Evolutionary conservation across 352 stramenopile genomes (phyloP).

Genomic region (Globisporangium spinosum): DNA sequence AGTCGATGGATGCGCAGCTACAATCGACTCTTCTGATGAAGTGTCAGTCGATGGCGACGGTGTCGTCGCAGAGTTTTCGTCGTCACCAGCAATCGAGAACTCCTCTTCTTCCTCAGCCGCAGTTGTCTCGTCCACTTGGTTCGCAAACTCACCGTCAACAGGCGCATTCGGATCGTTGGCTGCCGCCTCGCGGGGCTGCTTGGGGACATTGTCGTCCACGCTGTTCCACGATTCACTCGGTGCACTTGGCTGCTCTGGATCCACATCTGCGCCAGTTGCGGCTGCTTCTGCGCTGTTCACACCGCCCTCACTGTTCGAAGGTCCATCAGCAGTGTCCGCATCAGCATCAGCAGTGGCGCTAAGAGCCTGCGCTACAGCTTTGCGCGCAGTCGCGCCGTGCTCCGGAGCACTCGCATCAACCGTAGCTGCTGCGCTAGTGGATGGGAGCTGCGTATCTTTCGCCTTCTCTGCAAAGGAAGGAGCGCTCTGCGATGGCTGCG

Average conservation of each 20-base stretch:
- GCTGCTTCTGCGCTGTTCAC: neutral
- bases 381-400: neutral
- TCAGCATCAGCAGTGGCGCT: neutral
- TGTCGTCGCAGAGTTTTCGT: neutral
- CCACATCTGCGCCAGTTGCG: neutral
- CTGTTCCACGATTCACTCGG: neutral
- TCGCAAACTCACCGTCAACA: neutral
- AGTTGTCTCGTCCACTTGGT: neutral
- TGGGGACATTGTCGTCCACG: neutral
- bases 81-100: slow-evolving; percentile 9
- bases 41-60: neutral
- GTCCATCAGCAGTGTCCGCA: neutral
- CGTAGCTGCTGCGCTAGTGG: neutral
- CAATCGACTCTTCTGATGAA: neutral
- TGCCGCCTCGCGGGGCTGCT: neutral
- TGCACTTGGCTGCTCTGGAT: neutral
- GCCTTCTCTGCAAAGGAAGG: neutral
- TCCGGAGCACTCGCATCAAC: neutral
- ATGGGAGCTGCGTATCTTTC: slow-evolving; percentile 7
- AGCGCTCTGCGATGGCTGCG: neutral
- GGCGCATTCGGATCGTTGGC: neutral
- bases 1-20: neutral
- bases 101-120: slow-evolving; percentile 8
- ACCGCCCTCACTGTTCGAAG: neutral
- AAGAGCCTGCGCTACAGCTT: neutral